Base-by-base conservation (phyloP, 1,284 basidiomycete genomes). In the Bondarzewia mesenterica region DNA sequence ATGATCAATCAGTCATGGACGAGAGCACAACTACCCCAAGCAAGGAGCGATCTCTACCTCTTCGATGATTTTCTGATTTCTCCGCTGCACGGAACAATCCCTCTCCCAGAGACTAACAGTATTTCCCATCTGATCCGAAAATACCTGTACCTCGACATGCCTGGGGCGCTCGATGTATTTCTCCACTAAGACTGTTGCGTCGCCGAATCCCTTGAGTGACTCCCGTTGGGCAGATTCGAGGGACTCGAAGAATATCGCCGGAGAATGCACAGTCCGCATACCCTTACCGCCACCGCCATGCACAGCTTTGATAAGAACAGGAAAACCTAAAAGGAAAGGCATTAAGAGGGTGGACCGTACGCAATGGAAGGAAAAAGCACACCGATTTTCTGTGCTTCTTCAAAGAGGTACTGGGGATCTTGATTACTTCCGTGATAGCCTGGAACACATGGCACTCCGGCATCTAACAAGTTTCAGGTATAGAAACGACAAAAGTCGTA, bases 241-340 rank as follows among this genome's bases (percentile, higher is more conserved):
- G 16, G 89, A 85, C 52, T 93, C 85, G 48, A 75, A 65, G 57
- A 94, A 93, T 26, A 85, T 82, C 12, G 38, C 14, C 7, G 73
- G 64, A 0, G 76, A 70, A 22, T 75, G 74, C 23, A 96, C 94
- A 22, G 85, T 85, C 52, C 93, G 86, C 95, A 98, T 97, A 53
- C 95, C 95, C 62, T 96, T 93, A 15, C 95, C 94, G 50, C 95
- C 94, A 47, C 94, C 95, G 23, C 95, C 95, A 66, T 96, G 91
- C 41, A 94, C 89, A 22, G 94, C 93, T 64, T 96, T 96, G 71
- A 96, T 95, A 52, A 94, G 74, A 21, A 93, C 89, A 10, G 94
- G 95, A 68, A 94, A 97, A 15, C 82, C 82, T 84, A 43, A 7
- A 27, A 15, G 26, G n/a, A 20, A 37, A 32, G 15, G n/a, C n/a